These are phyloP conservation scores for Lachancea dasiensis DNA, from an alignment of 805 yeast species.

Conservation along the genomic window DNA sequence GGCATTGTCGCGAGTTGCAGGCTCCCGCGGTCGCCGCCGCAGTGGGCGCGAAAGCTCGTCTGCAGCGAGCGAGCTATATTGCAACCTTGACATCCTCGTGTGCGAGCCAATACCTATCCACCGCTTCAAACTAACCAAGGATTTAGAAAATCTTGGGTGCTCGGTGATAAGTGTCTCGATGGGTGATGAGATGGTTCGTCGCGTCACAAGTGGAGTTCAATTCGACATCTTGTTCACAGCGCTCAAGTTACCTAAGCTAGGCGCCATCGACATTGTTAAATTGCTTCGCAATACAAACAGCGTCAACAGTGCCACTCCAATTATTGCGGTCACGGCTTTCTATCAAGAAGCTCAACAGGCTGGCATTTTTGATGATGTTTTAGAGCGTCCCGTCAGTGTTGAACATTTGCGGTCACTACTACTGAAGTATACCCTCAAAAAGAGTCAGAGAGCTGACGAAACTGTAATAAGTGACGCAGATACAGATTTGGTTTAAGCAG, in stretches of 20 bases:
- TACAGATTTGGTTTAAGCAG: conserved; percentile 6
- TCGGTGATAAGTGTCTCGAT: conserved; percentile 68
- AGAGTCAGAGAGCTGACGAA: conserved; percentile 30
- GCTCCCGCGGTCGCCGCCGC: conserved; percentile 25
- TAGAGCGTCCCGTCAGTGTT: conserved; percentile 60
- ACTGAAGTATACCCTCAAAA: conserved; percentile 28
- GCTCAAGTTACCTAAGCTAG: conserved; percentile 57
- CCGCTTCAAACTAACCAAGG: conserved; percentile 56
- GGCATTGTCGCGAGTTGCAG: conserved; percentile 26
- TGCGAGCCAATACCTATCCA: conserved; percentile 87
- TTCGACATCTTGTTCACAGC: conserved; percentile 83
- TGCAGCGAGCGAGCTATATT: conserved; percentile 17
- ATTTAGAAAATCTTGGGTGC: conserved; percentile 67
- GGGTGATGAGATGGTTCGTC: conserved; percentile 76
- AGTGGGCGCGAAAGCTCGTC: conserved; percentile 26
- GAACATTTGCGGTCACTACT: conserved; percentile 24
- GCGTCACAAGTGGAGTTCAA: conserved; percentile 76
- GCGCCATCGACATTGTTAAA: conserved; percentile 70
- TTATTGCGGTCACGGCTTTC: conserved; percentile 68
- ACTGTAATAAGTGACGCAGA: conserved; percentile 31
- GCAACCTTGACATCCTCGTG: conserved; percentile 56
- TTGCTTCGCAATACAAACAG: conserved; percentile 70
- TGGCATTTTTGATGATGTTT: conserved; percentile 55
- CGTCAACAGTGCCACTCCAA: conserved; percentile 69
- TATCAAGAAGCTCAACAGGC: conserved; percentile 56